A percentile compares a stretch with the other conserved stretches of the same genome.
These are phyloP conservation scores for Chlorella sp. DNA, from an alignment of 139 green algal genomes.

Conservation along the genomic window DNA sequence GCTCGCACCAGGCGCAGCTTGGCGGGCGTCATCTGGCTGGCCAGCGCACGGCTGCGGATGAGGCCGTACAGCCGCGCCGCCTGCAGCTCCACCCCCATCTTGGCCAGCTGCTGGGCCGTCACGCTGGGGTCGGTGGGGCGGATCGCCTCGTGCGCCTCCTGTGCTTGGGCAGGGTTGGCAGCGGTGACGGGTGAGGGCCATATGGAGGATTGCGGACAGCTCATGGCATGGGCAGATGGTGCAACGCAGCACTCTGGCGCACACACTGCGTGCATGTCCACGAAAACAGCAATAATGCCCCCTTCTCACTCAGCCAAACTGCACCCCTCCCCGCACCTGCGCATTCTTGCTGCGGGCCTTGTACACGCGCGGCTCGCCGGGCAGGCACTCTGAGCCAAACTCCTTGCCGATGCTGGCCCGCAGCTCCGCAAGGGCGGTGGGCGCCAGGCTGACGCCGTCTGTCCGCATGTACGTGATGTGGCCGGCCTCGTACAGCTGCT, in stretches of 20 bases:
- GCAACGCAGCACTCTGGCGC: no score
- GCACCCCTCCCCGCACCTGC: no score
- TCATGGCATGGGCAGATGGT: no score
- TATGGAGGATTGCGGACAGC: no score
- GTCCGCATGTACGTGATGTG: slow-evolving; percentile 98
- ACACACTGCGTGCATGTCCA: no score
- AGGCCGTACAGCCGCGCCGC: slow-evolving; percentile 82
- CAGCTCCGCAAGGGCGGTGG: slow-evolving; percentile 57
- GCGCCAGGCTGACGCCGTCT: slow-evolving; percentile 78
- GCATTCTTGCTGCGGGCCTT: slow-evolving; percentile 58
- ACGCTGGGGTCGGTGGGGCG: slow-evolving; percentile 73
- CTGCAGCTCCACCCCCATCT: slow-evolving; percentile 30
- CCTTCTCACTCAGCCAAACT: neutral
- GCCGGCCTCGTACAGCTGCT: slow-evolving; percentile 89
- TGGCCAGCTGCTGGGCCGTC: slow-evolving; percentile 22
- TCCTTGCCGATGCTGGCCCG: slow-evolving; percentile 4
- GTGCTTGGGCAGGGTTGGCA: no score
- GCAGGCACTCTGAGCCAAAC: slow-evolving; percentile 56
- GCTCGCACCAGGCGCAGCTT: neutral
- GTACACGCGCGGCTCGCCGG: slow-evolving; percentile 41
- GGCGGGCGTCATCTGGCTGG: slow-evolving; percentile 67
- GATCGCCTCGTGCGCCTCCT: slow-evolving; percentile 97
- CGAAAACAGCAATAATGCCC: neutral
- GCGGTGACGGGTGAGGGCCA: no score
- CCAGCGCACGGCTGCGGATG: slow-evolving; percentile 86